Conservation (phyloP, 139 green algal genomes). For the Asterochloris sp. region DNA sequence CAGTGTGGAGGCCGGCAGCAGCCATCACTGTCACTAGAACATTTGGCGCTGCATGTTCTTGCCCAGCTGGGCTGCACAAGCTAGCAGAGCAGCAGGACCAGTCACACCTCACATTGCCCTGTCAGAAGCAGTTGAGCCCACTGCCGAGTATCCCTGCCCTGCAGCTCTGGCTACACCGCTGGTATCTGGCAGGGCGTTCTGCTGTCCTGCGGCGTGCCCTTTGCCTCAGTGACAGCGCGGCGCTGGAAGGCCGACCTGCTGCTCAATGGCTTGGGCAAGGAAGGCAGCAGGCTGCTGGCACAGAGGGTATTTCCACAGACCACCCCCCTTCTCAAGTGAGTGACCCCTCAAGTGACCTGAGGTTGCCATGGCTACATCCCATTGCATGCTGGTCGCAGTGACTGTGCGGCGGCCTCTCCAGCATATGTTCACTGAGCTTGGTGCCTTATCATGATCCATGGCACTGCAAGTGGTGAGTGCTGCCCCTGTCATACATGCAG, state of each 20-base stretch:
- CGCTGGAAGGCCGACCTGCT: constrained; percentile 63
- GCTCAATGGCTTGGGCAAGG: constrained; percentile 56
- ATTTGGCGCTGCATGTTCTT: too few relatives aligned
- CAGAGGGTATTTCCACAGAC: constrained; percentile 37
- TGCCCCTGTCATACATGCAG: constrained; percentile 26
- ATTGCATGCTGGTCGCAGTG: not conserved
- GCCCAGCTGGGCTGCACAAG: too few relatives aligned
- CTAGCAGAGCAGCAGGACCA: too few relatives aligned
- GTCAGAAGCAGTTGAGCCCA: too few relatives aligned
- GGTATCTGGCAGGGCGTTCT: constrained; percentile 60
- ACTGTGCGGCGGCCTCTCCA: not conserved
- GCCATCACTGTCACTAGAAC: too few relatives aligned
- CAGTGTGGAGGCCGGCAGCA: too few relatives aligned
- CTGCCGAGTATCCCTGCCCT: too few relatives aligned
- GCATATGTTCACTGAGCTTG: not conserved
- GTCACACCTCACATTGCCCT: too few relatives aligned
- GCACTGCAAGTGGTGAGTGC: not conserved
- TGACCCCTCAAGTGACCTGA: too few relatives aligned
- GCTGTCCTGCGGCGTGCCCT: constrained; percentile 32
- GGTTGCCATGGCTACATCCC: not conserved
- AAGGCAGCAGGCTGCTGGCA: constrained; percentile 55
- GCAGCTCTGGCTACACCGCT: constrained; percentile 31
- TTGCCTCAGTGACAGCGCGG: constrained; percentile 24
- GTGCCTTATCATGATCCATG: not conserved
- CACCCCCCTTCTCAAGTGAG: constrained; percentile 30